A percentile compares a stretch with the other conserved stretches of the same genome.
Conservation (phyloP, 192 early-diverging fungal species). For the Phycomyces nitens region DNA sequence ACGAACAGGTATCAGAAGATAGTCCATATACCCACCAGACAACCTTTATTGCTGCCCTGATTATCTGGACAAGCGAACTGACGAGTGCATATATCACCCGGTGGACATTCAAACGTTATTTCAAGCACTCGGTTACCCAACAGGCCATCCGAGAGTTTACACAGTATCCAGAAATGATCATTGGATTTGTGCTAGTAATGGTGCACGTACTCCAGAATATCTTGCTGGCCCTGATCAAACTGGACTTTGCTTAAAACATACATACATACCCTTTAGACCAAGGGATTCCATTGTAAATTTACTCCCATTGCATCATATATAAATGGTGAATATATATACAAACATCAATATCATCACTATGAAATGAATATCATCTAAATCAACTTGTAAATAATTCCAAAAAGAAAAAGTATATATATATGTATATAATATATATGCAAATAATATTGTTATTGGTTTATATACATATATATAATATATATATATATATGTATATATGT, state of each 20-base stretch:
- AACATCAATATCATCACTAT: too few species aligned
- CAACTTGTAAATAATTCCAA: too few species aligned
- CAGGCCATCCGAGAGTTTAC: slow-evolving; percentile 67
- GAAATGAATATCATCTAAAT: too few species aligned
- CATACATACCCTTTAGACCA: not conserved
- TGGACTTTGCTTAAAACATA: slow-evolving; percentile 40
- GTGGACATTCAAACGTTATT: slow-evolving; percentile 51
- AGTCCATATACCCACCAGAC: slow-evolving; percentile 46
- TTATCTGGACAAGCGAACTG: slow-evolving; percentile 67
- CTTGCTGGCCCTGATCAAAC: slow-evolving; percentile 56
- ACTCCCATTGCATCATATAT: not conserved
- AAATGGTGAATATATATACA: too few species aligned
- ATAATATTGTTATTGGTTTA: too few species aligned
- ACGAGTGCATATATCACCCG: slow-evolving; percentile 59
- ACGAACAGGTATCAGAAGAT: slow-evolving; percentile 37
- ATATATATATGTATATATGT: too few species aligned
- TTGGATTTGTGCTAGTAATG: slow-evolving; percentile 64
- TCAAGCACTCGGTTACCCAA: slow-evolving; percentile 55
- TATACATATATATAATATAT: too few species aligned
- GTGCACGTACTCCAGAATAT: slow-evolving; percentile 74
- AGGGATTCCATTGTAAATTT: not conserved
- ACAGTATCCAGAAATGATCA: slow-evolving; percentile 63
- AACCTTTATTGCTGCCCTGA: slow-evolving; percentile 57
- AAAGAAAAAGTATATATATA: too few species aligned
- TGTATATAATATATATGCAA: too few species aligned